Conservation (phyloP, 768 basidiomycete genomes). For the Cystobasidium tubakii region DNA sequence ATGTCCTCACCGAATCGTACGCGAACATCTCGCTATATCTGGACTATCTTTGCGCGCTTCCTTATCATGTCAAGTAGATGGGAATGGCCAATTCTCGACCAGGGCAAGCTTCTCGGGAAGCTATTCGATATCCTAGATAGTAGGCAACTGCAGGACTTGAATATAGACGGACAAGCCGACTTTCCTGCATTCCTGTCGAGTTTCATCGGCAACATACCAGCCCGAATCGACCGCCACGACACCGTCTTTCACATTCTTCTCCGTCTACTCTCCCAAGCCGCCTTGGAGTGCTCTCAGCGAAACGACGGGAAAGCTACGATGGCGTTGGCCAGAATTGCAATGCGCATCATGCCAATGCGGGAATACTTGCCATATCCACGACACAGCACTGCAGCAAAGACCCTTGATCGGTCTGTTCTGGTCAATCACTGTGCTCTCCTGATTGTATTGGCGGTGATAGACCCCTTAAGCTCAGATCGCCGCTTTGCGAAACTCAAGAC, state of each 20-base stretch:
- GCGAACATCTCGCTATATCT: conserved; percentile 66
- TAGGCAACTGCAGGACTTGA: conserved; percentile 68
- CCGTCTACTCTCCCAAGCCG: conserved; percentile 69
- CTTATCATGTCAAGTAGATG: conserved; percentile 68
- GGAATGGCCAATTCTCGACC: conserved; percentile 64
- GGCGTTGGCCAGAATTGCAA: conserved; percentile 63
- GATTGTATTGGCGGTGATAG: conserved; percentile 65
- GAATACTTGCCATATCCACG: conserved; percentile 58
- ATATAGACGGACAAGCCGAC: conserved; percentile 56
- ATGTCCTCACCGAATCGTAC: conserved; percentile 50
- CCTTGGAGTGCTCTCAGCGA: conserved; percentile 42
- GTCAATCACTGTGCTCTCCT: conserved; percentile 74
- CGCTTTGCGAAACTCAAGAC: conserved; percentile 63
- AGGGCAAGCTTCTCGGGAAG: conserved; percentile 58
- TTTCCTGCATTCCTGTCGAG: conserved; percentile 55
- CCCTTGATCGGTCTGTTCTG: conserved; percentile 62
- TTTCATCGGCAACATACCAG: conserved; percentile 61
- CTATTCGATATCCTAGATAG: conserved; percentile 69
- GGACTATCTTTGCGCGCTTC: conserved; percentile 65
- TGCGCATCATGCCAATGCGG: conserved; percentile 64
- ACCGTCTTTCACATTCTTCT: conserved; percentile 73
- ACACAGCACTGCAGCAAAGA: conserved; percentile 50
- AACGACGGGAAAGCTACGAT: conserved; percentile 48
- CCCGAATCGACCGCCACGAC: conserved; percentile 59
- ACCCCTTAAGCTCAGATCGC: conserved; percentile 54